phyloP scores from a whole-genome alignment of 352 stramenopile genomes.

The Halophytophthora batemanensis region DNA sequence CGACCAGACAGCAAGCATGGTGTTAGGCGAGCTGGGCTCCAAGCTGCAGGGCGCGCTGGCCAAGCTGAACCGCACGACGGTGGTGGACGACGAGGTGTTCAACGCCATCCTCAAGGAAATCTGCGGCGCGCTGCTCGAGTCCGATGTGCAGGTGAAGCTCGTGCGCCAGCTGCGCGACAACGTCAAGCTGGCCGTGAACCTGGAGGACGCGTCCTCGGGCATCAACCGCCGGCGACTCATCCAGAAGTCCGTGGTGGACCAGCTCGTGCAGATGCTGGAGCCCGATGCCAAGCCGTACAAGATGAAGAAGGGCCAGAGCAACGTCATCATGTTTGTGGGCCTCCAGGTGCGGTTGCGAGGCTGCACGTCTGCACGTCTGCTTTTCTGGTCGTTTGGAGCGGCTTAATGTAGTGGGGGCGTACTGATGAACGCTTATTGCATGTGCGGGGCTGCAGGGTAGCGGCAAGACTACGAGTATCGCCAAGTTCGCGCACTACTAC shows the following conservation, averaged over 20 bases:
- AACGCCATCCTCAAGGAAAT: conserved; percentile 91
- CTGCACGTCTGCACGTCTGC: background rate
- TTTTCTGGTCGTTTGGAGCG: background rate
- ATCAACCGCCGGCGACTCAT: conserved; percentile 87
- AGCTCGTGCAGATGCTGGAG: conserved; percentile 89
- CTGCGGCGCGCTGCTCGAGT: conserved; percentile 85
- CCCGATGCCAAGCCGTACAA: conserved; percentile 85
- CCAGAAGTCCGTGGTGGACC: conserved; percentile 89
- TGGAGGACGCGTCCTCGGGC: conserved; percentile 74
- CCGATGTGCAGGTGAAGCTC: conserved; percentile 88
- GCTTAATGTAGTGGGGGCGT: background rate
- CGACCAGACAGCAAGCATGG: conserved; percentile 69
- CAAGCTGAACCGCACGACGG: conserved; percentile 85
- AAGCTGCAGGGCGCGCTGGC: conserved; percentile 85
- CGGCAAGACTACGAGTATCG: conserved; percentile 99
- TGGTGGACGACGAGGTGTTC: conserved; percentile 90
- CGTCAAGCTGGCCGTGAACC: conserved; percentile 84
- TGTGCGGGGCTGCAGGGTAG: conserved; percentile 78
- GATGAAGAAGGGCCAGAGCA: conserved; percentile 89
- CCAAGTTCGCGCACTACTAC: conserved; percentile 99
- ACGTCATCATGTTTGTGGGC: conserved; percentile 94
- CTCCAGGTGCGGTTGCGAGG: conserved; percentile 27
- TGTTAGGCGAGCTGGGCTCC: conserved; percentile 85
- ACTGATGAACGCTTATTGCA: too few species aligned
- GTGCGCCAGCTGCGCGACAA: conserved; percentile 88